A percentile compares a stretch with the other conserved stretches of the same genome.
Evolutionary conservation across 108 stramenopile genomes (phyloP).

Genomic region (Cyclotella sp.): DNA sequence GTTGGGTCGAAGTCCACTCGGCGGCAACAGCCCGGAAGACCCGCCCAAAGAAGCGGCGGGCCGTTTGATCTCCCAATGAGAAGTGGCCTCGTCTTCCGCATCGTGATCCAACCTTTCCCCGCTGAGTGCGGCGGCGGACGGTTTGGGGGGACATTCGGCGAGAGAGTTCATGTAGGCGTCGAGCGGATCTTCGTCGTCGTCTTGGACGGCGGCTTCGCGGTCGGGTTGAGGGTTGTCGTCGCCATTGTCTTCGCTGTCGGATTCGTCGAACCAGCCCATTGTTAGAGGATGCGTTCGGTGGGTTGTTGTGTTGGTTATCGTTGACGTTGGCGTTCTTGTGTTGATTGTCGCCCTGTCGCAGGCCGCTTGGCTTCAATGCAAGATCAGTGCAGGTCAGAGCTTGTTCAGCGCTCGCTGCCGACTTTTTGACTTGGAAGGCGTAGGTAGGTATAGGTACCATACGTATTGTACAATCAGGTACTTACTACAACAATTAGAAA

Average conservation of each 20-base stretch:
- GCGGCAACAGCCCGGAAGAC: not conserved
- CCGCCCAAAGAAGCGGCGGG: not conserved
- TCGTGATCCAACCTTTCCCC: slow-evolving; percentile 72
- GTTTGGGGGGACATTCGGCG: not conserved
- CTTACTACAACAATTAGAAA: too few relatives aligned
- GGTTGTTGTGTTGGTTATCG: too few relatives aligned
- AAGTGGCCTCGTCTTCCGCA: slow-evolving; percentile 87
- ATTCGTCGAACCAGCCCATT: slow-evolving; percentile 44
- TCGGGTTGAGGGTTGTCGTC: not conserved
- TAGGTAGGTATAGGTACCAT: too few relatives aligned
- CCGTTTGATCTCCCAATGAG: slow-evolving; percentile 54
- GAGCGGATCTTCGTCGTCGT: slow-evolving; percentile 81
- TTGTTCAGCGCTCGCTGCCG: too few relatives aligned
- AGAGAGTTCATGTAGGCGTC: slow-evolving; percentile 87
- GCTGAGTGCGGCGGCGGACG: not conserved
- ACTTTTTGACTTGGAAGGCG: too few relatives aligned
- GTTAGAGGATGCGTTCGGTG: too few relatives aligned
- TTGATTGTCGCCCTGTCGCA: too few relatives aligned
- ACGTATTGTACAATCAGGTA: too few relatives aligned
- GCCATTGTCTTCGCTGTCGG: slow-evolving; percentile 14
- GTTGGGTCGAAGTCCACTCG: not conserved
- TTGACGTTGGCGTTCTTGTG: too few relatives aligned
- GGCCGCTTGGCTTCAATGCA: too few relatives aligned
- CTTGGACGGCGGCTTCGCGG: slow-evolving; percentile 11
- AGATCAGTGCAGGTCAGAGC: too few relatives aligned